Percentiles rank a stretch among this genome's conserved stretches.
These are phyloP conservation scores for Phlebopus sp. DNA, from an alignment of 1,284 basidiomycete genomes.

Conservation along the genomic window DNA sequence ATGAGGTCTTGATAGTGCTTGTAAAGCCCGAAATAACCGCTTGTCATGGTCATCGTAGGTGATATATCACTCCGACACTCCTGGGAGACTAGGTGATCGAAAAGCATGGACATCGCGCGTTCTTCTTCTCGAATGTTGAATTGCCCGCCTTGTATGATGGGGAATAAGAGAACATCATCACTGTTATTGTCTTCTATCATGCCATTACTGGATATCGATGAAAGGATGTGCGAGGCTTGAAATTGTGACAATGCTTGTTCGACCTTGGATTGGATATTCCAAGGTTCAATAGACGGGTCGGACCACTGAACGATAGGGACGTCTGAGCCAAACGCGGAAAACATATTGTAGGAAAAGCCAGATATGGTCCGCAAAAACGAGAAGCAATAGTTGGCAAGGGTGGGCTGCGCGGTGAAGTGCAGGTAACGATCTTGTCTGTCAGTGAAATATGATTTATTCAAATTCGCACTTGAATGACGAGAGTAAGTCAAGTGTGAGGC, in stretches of 20 bases:
- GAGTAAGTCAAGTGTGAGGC: not conserved
- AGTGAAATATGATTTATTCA: slow-evolving; percentile 92
- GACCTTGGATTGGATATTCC: slow-evolving; percentile 55
- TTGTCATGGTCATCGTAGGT: slow-evolving; percentile 76
- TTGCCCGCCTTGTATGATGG: slow-evolving; percentile 83
- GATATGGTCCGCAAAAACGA: slow-evolving; percentile 72
- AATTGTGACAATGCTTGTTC: slow-evolving; percentile 46
- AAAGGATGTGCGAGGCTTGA: slow-evolving; percentile 42
- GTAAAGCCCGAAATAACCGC: slow-evolving; percentile 93
- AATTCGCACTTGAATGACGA: slow-evolving; percentile 74
- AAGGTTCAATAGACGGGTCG: slow-evolving; percentile 52
- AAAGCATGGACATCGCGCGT: slow-evolving; percentile 54
- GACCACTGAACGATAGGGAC: slow-evolving; percentile 57
- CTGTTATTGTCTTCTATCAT: slow-evolving; percentile 1
- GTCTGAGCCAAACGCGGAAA: slow-evolving; percentile 24
- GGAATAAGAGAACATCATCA: slow-evolving; percentile 64
- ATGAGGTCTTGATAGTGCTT: slow-evolving; percentile 78
- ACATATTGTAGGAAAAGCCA: slow-evolving; percentile 68
- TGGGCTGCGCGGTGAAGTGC: slow-evolving; percentile 61
- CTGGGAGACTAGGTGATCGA: slow-evolving; percentile 39
- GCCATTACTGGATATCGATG: slow-evolving; percentile 16
- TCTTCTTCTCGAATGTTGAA: slow-evolving; percentile 85
- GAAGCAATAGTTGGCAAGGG: slow-evolving; percentile 80
- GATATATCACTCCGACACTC: slow-evolving; percentile 18
- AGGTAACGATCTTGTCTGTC: slow-evolving; percentile 95